Conservation (phyloP, 306 rosid species). For the Begonia fuchsioides region DNA sequence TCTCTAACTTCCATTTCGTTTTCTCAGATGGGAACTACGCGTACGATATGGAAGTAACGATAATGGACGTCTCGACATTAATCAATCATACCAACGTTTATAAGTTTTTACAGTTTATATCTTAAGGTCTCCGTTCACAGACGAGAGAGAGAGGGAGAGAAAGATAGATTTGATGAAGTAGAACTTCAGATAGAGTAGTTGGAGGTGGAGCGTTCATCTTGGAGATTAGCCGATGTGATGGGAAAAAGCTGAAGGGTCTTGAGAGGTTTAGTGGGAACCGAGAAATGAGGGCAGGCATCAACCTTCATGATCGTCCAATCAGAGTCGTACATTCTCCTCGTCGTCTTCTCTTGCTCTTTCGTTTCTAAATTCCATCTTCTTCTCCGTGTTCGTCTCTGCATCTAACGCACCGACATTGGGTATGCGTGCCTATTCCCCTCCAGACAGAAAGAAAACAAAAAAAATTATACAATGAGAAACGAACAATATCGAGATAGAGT, state of each 20-base stretch:
- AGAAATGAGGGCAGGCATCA: slow-evolving; percentile 17
- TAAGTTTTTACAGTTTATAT: no score
- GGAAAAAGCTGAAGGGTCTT: slow-evolving; percentile 87
- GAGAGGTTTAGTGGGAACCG: slow-evolving; percentile 29
- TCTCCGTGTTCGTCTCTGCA: slow-evolving; percentile 23
- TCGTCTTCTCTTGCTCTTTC: slow-evolving; percentile 23
- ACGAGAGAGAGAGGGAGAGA: slow-evolving; percentile 3
- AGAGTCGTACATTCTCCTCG: slow-evolving; percentile 20
- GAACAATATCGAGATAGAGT: no score
- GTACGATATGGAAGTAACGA: no score
- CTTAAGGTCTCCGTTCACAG: neutral
- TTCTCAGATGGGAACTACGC: no score
- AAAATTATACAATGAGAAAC: neutral
- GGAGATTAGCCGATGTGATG: slow-evolving; percentile 32
- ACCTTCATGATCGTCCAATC: slow-evolving; percentile 30
- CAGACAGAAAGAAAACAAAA: neutral
- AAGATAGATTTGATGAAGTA: neutral
- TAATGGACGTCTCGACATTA: no score
- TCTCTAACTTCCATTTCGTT: no score
- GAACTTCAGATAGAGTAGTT: neutral
- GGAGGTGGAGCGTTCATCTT: slow-evolving; percentile 23
- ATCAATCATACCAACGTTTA: no score
- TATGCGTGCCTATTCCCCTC: neutral
- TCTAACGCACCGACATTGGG: neutral
- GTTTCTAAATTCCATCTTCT: slow-evolving; percentile 19